Conservation (phyloP, 2,329 filamentous ascomycete genomes). For the Xylaria polymorpha region DNA sequence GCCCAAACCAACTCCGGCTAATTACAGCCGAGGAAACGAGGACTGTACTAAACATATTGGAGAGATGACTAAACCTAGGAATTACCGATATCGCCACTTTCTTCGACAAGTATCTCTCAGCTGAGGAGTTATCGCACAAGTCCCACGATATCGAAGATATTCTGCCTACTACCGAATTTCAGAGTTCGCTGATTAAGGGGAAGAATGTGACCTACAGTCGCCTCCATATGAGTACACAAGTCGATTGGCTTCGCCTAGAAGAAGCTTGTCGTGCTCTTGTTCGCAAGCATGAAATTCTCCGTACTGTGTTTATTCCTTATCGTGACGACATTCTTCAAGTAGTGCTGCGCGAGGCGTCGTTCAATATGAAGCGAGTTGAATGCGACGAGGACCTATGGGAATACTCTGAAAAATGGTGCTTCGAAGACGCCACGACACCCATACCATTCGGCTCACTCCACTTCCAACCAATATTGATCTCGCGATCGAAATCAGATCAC, state of each 20-base stretch:
- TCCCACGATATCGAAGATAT: slow-evolving; percentile 30
- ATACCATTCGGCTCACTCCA: slow-evolving; percentile 25
- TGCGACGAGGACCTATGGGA: slow-evolving; percentile 20
- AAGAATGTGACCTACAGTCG: slow-evolving; percentile 24
- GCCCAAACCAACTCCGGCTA: too few relatives aligned
- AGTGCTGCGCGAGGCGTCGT: slow-evolving; percentile 17
- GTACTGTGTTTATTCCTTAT: slow-evolving; percentile 28
- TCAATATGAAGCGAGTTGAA: slow-evolving; percentile 10
- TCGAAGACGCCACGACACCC: background rate
- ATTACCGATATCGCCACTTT: slow-evolving; percentile 12
- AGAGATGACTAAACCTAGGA: too few relatives aligned
- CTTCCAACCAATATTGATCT: slow-evolving; percentile 26
- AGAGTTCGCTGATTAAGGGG: slow-evolving; percentile 13
- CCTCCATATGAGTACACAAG: slow-evolving; percentile 13
- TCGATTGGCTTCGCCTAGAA: slow-evolving; percentile 23
- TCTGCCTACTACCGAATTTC: slow-evolving; percentile 22
- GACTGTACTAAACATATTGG: too few relatives aligned
- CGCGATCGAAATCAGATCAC: slow-evolving; percentile 22
- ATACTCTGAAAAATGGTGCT: slow-evolving; percentile 5
- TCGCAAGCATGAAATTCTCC: slow-evolving; percentile 29
- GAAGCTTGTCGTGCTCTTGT: slow-evolving; percentile 22
- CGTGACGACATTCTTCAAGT: slow-evolving; percentile 24
- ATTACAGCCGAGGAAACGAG: too few relatives aligned
- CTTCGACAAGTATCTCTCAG: slow-evolving; percentile 16
- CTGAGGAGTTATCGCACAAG: background rate